These are phyloP conservation scores for Spathaspora arborariae DNA, from an alignment of 805 yeast species.

Conservation along the genomic window DNA sequence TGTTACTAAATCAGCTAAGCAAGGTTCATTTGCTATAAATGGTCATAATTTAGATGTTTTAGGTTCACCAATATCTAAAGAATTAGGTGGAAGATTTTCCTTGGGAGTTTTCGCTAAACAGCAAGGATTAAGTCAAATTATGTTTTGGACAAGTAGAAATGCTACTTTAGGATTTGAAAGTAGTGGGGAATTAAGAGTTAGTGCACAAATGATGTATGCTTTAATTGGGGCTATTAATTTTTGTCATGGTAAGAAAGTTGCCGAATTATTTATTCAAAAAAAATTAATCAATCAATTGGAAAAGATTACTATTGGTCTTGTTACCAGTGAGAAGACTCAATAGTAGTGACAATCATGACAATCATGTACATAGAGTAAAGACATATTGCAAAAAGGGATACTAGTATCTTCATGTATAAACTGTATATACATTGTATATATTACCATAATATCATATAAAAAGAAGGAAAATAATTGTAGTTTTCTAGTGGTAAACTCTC, in stretches of 20 bases:
- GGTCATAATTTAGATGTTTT: conserved; percentile 54
- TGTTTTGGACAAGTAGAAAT: conserved; percentile 67
- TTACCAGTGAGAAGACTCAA: background rate
- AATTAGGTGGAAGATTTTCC: conserved; percentile 46
- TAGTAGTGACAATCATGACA: background rate
- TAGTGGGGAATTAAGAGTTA: conserved; percentile 56
- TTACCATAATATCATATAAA: no score
- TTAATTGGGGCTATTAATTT: conserved; percentile 66
- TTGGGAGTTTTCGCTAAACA: conserved; percentile 51
- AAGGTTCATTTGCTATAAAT: conserved; percentile 36
- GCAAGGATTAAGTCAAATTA: conserved; percentile 45
- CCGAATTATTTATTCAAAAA: conserved; percentile 53
- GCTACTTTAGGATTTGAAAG: conserved; percentile 39
- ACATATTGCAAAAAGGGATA: no score
- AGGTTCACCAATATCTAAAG: conserved; percentile 53
- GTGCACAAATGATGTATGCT: conserved; percentile 54
- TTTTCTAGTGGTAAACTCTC: no score
- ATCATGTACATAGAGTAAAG: background rate
- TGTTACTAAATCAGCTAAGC: conserved; percentile 25
- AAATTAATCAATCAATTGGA: conserved; percentile 36
- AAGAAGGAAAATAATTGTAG: no score
- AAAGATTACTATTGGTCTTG: background rate
- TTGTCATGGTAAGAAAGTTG: conserved; percentile 55
- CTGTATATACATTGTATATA: no score
- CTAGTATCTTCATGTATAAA: no score